Conservation (phyloP, 768 basidiomycete species). For the Mycena vitilis region DNA sequence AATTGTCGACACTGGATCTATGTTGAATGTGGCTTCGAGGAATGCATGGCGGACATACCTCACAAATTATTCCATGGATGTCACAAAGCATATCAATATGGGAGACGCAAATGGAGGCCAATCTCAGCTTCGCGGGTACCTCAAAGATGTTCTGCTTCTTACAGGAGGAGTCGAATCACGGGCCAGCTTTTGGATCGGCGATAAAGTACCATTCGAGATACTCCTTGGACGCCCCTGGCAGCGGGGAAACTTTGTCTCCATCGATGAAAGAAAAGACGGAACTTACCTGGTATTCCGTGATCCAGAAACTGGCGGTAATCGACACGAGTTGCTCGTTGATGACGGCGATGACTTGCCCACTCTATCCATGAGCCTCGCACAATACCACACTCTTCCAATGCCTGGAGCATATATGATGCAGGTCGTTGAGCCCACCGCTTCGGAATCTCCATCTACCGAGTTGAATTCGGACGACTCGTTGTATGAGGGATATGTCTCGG, state of each 20-base stretch:
- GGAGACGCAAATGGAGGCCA: conserved; percentile 40
- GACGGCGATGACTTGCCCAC: not conserved
- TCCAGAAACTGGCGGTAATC: not conserved
- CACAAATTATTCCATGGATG: conserved; percentile 27
- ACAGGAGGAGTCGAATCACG: conserved; percentile 34
- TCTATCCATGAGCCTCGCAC: not conserved
- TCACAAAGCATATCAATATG: conserved; percentile 25
- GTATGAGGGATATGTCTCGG: not conserved
- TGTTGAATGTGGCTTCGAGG: conserved; percentile 27
- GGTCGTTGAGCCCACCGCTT: not conserved
- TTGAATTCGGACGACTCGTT: not conserved
- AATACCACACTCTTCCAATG: not conserved
- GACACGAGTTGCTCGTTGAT: conserved; percentile 19
- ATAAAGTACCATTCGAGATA: conserved; percentile 35
- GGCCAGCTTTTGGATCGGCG: conserved; percentile 37
- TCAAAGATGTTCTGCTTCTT: conserved; percentile 32
- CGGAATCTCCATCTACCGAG: not conserved
- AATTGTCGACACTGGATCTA: conserved; percentile 28
- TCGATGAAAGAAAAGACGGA: conserved; percentile 37
- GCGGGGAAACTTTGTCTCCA: conserved; percentile 36
- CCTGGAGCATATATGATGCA: conserved; percentile 14
- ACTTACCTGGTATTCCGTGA: conserved; percentile 27
- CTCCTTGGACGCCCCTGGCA: conserved; percentile 41
- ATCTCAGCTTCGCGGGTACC: conserved; percentile 30
- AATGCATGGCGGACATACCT: conserved; percentile 12